Evolutionary conservation across 352 stramenopile genomes (phyloP), one percentile per base, ranked within the genome.

Genomic region (Phytophthora colocasiae): DNA sequence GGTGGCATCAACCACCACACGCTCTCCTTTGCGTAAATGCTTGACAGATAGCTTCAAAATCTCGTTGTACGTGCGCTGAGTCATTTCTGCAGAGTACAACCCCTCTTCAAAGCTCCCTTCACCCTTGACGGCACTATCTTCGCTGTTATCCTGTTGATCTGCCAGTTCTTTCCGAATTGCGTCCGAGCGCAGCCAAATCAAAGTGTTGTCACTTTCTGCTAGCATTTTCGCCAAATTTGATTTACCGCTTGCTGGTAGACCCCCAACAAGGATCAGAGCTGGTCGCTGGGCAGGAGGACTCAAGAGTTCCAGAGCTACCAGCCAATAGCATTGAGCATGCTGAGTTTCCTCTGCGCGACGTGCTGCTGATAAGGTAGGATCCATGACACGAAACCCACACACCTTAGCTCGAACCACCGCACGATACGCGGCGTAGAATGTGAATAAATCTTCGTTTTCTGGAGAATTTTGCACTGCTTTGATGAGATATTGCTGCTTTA

Each of bases 351-450:
- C 31, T 7, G 64, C 70, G 14, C 81, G 76, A 5, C 81, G 63
- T 1, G 27, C 60, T n/a, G 65, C 66, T 8, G 76, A 66, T 5
- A 92, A 55, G 1, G 55, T 82, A n/a, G 78, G 48, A 48, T 91
- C 81, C 39, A 86, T 57, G 9, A 87, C 84, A 39, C 83, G 77
- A 54, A 92, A 91, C 8, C 84, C 84, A 26, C 67, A 77, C 32
- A 92, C 76, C 63, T 92, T 92, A 31, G 84, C 84, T 0, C 84
- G 81, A 26, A 92, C 84, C 24, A 92, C 81, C 0, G 81, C 79
- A 12, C 81, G 84, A 53, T 91, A 92, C 4, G 84, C 84, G 3
- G 73, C 69, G 65, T 92, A 92, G 50, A 91, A 91, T 2, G 41
- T 44, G 32, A 89, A 79, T 2, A 92, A 68, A 58, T 75, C 46